These are phyloP conservation scores for Zarea fungicola DNA, from an alignment of 2,329 filamentous ascomycete genomes.

Conservation along the genomic window DNA sequence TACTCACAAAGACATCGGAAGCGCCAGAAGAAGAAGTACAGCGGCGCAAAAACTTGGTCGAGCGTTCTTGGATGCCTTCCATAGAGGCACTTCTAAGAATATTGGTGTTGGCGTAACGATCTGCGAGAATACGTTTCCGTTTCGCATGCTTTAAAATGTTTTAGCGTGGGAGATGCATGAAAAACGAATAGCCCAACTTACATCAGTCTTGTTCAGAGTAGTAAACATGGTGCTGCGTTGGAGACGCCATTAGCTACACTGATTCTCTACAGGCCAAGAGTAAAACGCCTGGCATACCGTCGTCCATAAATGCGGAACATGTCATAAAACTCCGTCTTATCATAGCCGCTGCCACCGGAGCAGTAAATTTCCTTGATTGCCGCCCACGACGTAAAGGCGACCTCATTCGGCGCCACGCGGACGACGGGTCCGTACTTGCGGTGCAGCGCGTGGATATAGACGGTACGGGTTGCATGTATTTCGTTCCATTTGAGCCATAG, in stretches of 20 bases:
- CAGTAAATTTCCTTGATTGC: slow-evolving; percentile 60
- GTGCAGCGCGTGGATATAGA: slow-evolving; percentile 53
- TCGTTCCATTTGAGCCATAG: slow-evolving; percentile 51
- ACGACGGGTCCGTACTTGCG: slow-evolving; percentile 51
- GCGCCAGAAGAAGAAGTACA: slow-evolving; percentile 40
- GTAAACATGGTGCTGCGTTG: slow-evolving; percentile 53
- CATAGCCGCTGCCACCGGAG: slow-evolving; percentile 56
- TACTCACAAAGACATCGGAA: slow-evolving; percentile 57
- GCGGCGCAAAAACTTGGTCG: slow-evolving; percentile 48
- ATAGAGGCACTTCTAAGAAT: slow-evolving; percentile 52
- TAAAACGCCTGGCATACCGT: slow-evolving; percentile 34
- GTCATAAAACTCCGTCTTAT: slow-evolving; percentile 61
- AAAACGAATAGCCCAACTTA: slow-evolving; percentile 24
- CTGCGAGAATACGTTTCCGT: slow-evolving; percentile 58
- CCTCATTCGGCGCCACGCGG: slow-evolving; percentile 52
- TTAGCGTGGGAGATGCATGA: not conserved
- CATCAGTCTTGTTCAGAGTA: slow-evolving; percentile 48
- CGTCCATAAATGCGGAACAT: slow-evolving; percentile 54
- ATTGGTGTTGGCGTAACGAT: slow-evolving; percentile 65
- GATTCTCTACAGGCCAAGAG: not conserved
- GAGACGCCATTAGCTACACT: slow-evolving; percentile 12
- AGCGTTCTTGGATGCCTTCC: slow-evolving; percentile 52
- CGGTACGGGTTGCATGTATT: slow-evolving; percentile 45
- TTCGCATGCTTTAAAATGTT: slow-evolving; percentile 48
- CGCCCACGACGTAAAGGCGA: slow-evolving; percentile 50